Evolutionary conservation across 2,329 filamentous ascomycete genomes (phyloP), one percentile per base, ranked within the genome.

Genomic region (Ceratocystis cacaofunesta): DNA sequence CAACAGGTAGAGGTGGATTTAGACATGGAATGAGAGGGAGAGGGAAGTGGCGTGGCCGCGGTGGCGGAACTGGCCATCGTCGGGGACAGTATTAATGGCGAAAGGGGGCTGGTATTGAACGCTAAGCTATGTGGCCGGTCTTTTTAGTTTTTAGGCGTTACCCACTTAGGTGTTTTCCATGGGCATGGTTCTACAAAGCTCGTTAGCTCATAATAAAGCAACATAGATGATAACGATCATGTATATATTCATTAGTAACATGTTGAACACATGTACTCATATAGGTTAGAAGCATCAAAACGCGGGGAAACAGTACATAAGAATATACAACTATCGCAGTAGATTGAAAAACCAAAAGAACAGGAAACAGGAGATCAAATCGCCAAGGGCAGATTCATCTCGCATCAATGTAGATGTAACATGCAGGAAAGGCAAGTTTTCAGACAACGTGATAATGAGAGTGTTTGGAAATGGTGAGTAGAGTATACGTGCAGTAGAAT

Each of bases 21-120:
- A 69, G 72, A 8, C 72, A 71, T 57, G 69, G 68, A 0, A 68
- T 73, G 43, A 72, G 72, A n/a, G 74, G 75, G 17, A 73, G 74
- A 50, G 74, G 75, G 15, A 75, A 74, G 68, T 76, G 76, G 74
- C 72, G 75, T 64, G 74, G 74, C 15, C 72, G 73, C 12, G 69
- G 74, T 32, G 55, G 25, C 7, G 70, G 70, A 12, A 69, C 73
- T 17, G 65, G 69, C 4, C 71, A 75, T 30, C 78, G 74, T 63
- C 72, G 76, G 60, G 74, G 74, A 5, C 69, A 74, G 64, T 74
- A 69, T 41, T 67, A 64, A 65, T 22, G 25, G 25, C 12, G 32
- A 28, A 30, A 19, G 19, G 17, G 22, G 60, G 43, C 6, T 48
- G 25, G 15, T 44, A 15, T 48, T 15, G 15, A 6, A 25, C 5